Percentiles rank a stretch among this genome's conserved stretches.
Evolutionary conservation across 306 rosid species (phyloP).

Genomic region (Castanea sativa): DNA sequence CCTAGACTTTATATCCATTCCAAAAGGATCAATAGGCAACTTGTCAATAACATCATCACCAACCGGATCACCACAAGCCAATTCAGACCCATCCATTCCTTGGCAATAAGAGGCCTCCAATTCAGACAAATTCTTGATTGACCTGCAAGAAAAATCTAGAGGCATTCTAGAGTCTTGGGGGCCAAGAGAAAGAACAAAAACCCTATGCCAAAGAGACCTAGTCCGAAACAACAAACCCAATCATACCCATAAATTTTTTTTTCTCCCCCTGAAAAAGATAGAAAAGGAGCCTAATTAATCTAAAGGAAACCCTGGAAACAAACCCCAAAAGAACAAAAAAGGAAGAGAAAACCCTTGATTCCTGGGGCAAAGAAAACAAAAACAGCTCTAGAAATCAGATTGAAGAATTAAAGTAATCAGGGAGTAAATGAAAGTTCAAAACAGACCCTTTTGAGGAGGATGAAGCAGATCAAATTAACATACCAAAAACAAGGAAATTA

Average conservation of each 20-base stretch:
- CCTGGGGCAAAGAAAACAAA: neutral
- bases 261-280: neutral
- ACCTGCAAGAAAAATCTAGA: conserved; percentile 21
- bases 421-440: neutral
- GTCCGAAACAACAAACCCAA: neutral
- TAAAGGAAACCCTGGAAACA: neutral
- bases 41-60: conserved; percentile 49
- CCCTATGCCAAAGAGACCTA: conserved; percentile 19
- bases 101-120: conserved; percentile 11
- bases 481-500: too few species aligned
- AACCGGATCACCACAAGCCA: conserved; percentile 21
- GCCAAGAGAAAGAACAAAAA: neutral
- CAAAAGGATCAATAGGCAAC: conserved; percentile 74
- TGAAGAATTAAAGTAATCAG: neutral
- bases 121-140: conserved; percentile 18
- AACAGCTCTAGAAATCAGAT: conserved; percentile 1
- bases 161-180: conserved; percentile 21
- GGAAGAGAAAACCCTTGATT: neutral
- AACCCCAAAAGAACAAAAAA: neutral
- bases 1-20: conserved; percentile 47
- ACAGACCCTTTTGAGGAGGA: neutral
- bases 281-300: neutral
- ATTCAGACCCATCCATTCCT: conserved; percentile 22
- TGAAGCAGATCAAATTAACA: neutral
- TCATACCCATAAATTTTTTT: neutral